Evolutionary conservation across 2,329 filamentous ascomycete genomes (phyloP).

Genomic region (Pseudocercospora fuligena): DNA sequence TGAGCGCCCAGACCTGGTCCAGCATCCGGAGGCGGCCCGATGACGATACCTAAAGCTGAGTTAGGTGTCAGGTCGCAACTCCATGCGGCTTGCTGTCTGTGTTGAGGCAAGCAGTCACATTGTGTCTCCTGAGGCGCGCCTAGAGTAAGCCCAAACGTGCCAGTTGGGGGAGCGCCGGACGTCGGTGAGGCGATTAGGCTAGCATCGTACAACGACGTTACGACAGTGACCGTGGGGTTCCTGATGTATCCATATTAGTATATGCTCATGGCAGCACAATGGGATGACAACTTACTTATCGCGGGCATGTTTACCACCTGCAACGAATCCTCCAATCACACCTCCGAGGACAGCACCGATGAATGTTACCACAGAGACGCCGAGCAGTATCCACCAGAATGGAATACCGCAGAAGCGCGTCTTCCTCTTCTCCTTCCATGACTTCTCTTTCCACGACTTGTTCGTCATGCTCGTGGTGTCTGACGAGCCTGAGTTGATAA

Average conservation of each 20-base stretch:
- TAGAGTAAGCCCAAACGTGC: constrained; percentile 60
- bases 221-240: constrained; percentile 27
- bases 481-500: constrained; percentile 16
- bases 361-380: constrained; percentile 36
- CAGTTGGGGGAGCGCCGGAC: constrained; percentile 59
- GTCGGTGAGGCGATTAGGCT: constrained; percentile 55
- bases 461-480: constrained; percentile 20
- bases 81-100: constrained; percentile 64
- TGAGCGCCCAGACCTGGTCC: constrained; percentile 34
- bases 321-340: constrained; percentile 42
- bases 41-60: constrained; percentile 36
- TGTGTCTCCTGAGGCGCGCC: constrained; percentile 57
- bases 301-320: constrained; percentile 29
- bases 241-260: constrained; percentile 16
- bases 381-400: constrained; percentile 42
- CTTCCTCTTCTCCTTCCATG: constrained; percentile 46
- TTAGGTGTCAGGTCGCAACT: constrained; percentile 59
- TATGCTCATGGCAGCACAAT: background rate
- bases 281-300: constrained; percentile 30
- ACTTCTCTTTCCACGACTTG: constrained; percentile 44
- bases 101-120: constrained; percentile 62
- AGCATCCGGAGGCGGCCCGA: constrained; percentile 28
- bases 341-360: constrained; percentile 41
- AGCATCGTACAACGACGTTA: constrained; percentile 41
- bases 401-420: constrained; percentile 43